These are phyloP conservation scores for Camellia japonica DNA, from an alignment of 148 eudicot genomes.

Conservation along the genomic window DNA sequence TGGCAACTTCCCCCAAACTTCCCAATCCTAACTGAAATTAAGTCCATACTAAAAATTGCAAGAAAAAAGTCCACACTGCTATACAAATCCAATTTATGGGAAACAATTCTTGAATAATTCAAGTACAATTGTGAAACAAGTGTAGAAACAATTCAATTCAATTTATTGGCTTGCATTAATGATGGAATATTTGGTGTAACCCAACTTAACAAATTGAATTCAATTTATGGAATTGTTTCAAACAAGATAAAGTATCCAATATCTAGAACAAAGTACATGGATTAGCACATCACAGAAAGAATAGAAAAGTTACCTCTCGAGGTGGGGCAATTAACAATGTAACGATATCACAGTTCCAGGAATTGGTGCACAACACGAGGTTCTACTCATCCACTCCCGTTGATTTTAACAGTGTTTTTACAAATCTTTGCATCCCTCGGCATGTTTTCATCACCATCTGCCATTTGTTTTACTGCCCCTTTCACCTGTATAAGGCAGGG, in stretches of 20 bases:
- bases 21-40: too few relatives aligned
- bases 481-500: neutral
- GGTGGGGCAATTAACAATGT: constrained; percentile 94
- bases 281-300: neutral
- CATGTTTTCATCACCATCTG: constrained; percentile 70
- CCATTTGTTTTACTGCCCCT: constrained; percentile 37
- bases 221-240: too few relatives aligned
- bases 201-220: too few relatives aligned
- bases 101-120: neutral
- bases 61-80: neutral
- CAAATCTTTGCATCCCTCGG: constrained; percentile 79
- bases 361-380: too few relatives aligned
- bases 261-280: neutral
- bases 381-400: too few relatives aligned
- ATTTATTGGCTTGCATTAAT: too few relatives aligned
- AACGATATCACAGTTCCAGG: constrained; percentile 82
- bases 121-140: neutral
- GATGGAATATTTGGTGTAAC: too few relatives aligned
- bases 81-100: neutral
- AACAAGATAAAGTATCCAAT: neutral
- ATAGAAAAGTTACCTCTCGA: constrained; percentile 58
- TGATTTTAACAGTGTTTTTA: too few relatives aligned
- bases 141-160: too few relatives aligned
- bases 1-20: too few relatives aligned
- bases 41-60: neutral